Evolutionary conservation across 192 early-diverging fungal species (phyloP).

Genomic region (Oehlia diaphana): DNA sequence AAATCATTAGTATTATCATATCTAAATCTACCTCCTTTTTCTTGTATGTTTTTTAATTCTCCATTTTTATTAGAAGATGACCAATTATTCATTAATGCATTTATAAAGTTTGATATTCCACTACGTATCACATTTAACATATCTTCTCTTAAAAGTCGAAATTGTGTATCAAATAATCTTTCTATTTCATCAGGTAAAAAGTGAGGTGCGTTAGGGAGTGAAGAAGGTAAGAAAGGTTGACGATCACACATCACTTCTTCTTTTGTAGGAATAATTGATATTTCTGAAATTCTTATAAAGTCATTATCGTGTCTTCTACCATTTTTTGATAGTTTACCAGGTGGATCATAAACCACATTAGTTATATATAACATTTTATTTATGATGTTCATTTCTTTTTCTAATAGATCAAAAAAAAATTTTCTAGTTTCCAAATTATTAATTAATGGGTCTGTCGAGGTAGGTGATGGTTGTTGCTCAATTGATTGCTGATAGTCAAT

Average conservation of each 20-base stretch:
- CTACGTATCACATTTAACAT: conserved; percentile 44
- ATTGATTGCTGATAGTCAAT: not conserved
- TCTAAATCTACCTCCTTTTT: conserved; percentile 32
- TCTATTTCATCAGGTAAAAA: conserved; percentile 27
- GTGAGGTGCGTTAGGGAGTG: too few relatives aligned
- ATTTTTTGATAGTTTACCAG: too few relatives aligned
- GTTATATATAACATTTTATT: not conserved
- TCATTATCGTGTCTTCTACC: too few relatives aligned
- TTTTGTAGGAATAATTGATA: conserved; percentile 55
- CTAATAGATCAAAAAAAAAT: conserved; percentile 2
- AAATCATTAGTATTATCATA: conserved; percentile 29
- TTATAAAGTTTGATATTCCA: conserved; percentile 46
- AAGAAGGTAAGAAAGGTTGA: conserved; percentile 47
- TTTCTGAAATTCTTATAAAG: not conserved
- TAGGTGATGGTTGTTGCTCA: conserved; percentile 16
- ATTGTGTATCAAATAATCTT: conserved; percentile 57
- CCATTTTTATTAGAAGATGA: not conserved
- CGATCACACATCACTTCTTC: conserved; percentile 44
- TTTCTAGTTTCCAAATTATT: not conserved
- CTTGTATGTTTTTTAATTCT: conserved; percentile 20
- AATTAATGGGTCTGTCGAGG: not conserved
- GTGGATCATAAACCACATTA: too few relatives aligned
- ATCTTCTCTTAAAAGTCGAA: conserved; percentile 36
- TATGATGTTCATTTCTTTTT: not conserved
- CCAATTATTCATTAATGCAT: conserved; percentile 2